Evolutionary conservation across 116 monocot genomes (phyloP).

Genomic region (Dioscorea cayenensis): DNA sequence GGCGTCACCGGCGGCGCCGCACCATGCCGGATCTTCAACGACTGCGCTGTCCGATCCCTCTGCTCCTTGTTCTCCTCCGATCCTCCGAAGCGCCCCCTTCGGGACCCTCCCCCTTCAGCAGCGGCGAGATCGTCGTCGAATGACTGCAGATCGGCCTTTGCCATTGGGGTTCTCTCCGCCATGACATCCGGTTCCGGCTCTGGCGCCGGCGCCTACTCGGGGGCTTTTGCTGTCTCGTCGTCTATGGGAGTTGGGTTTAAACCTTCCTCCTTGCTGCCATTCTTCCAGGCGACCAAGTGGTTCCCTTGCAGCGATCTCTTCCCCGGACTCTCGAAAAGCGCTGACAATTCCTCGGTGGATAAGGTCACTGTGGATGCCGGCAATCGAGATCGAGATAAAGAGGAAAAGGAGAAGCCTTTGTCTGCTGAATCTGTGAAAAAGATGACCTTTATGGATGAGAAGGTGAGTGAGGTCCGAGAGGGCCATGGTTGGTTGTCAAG

Average conservation of each 20-base stretch:
- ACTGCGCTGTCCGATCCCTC: conserved; percentile 1
- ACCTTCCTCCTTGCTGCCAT: conserved; percentile 59
- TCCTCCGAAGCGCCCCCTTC: background rate
- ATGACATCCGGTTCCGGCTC: conserved; percentile 18
- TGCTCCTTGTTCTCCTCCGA: background rate
- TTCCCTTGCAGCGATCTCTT: conserved; percentile 74
- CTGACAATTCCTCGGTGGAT: conserved; percentile 10
- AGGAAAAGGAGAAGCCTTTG: background rate
- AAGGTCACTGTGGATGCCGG: conserved; percentile 4
- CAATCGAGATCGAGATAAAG: conserved; percentile 3
- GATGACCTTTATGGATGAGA: background rate
- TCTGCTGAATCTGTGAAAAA: background rate
- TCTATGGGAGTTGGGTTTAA: conserved; percentile 33
- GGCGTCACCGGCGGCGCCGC: background rate
- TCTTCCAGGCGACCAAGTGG: conserved; percentile 65
- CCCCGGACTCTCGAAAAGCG: conserved; percentile 21
- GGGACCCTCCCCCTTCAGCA: background rate
- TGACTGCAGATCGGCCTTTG: conserved; percentile 14
- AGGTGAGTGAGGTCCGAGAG: conserved; percentile 1
- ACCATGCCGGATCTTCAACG: conserved; percentile 22
- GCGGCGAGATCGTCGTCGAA: background rate
- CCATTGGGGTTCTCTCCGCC: conserved; percentile 48
- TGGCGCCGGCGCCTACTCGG: conserved; percentile 15
- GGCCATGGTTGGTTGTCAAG: conserved; percentile 44
- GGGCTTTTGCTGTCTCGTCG: conserved; percentile 35